These are phyloP conservation scores for Neoarthrinium moseri DNA, from an alignment of 2,329 filamentous ascomycete genomes.

Conservation along the genomic window DNA sequence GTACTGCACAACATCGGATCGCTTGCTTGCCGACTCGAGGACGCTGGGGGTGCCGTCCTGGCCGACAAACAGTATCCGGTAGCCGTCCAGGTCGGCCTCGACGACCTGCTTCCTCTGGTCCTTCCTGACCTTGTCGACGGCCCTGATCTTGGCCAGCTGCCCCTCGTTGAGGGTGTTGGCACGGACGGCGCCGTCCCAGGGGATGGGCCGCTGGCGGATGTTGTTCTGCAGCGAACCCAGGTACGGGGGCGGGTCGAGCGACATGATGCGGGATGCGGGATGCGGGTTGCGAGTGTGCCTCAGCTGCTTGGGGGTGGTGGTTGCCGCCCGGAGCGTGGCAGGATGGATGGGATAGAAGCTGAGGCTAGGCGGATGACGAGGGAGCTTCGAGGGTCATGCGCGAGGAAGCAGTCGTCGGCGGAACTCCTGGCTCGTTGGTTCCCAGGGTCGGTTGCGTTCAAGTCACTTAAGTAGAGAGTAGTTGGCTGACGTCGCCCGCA, in stretches of 20 bases:
- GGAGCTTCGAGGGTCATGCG: slow-evolving; percentile 2
- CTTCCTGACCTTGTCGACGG: slow-evolving; percentile 93
- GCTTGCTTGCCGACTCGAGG: slow-evolving; percentile 80
- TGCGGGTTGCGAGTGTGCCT: not conserved
- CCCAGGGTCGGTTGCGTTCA: too few relatives aligned
- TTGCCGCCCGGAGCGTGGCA: not conserved
- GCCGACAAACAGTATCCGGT: slow-evolving; percentile 78
- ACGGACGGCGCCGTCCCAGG: slow-evolving; percentile 94
- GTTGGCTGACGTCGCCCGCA: too few relatives aligned
- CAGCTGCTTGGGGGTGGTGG: not conserved
- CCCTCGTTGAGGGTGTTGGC: slow-evolving; percentile 91
- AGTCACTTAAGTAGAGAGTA: not conserved
- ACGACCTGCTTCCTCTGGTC: slow-evolving; percentile 84
- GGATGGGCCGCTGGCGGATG: slow-evolving; percentile 91
- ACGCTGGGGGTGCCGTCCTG: slow-evolving; percentile 68
- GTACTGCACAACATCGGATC: slow-evolving; percentile 90
- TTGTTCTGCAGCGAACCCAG: slow-evolving; percentile 87
- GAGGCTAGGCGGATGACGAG: slow-evolving; percentile 1
- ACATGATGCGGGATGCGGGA: slow-evolving; percentile 64
- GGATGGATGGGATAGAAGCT: not conserved
- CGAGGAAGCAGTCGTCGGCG: too few relatives aligned
- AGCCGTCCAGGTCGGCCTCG: slow-evolving; percentile 76
- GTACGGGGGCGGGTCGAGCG: slow-evolving; percentile 88
- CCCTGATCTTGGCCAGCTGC: slow-evolving; percentile 92
- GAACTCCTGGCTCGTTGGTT: too few relatives aligned